phyloP scores from a whole-genome alignment of 345 rosid species.

The Populus nigra region DNA sequence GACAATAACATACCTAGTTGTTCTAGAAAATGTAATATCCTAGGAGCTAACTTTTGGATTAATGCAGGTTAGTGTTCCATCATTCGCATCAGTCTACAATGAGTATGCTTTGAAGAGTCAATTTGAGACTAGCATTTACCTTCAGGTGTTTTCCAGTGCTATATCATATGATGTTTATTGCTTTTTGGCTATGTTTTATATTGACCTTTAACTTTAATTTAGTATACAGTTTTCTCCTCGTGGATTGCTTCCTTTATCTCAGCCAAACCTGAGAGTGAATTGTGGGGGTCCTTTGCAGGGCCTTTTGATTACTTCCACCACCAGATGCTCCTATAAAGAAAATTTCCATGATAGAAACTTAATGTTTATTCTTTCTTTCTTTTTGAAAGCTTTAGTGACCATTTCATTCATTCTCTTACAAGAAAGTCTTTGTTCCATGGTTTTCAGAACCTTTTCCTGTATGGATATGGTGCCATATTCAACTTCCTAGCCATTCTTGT shows the following conservation, averaged over 20 bases:
- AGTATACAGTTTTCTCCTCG: background rate
- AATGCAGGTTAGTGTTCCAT: conserved; percentile 86
- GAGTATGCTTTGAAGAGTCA: conserved; percentile 98
- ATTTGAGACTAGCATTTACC: conserved; percentile 94
- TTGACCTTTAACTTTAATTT: background rate
- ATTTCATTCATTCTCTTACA: background rate
- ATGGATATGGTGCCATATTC: conserved; percentile 99
- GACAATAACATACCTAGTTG: background rate
- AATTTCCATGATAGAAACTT: background rate
- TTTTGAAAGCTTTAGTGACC: background rate
- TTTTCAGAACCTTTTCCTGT: conserved; percentile 83
- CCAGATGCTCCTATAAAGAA: background rate
- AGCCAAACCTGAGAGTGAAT: background rate
- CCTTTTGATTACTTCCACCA: background rate
- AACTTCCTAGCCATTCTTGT: conserved; percentile 78
- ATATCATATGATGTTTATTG: background rate
- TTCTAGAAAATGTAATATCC: background rate
- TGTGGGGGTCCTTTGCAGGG: background rate
- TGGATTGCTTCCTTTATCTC: background rate
- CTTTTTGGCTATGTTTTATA: background rate
- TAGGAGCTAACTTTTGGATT: conserved; percentile 22
- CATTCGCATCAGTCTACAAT: conserved; percentile 93
- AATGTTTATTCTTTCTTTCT: background rate
- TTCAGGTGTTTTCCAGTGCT: conserved; percentile 36
- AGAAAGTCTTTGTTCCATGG: background rate